Conservation (phyloP, 495 filamentous ascomycete species). For the Lophium mytilinum region DNA sequence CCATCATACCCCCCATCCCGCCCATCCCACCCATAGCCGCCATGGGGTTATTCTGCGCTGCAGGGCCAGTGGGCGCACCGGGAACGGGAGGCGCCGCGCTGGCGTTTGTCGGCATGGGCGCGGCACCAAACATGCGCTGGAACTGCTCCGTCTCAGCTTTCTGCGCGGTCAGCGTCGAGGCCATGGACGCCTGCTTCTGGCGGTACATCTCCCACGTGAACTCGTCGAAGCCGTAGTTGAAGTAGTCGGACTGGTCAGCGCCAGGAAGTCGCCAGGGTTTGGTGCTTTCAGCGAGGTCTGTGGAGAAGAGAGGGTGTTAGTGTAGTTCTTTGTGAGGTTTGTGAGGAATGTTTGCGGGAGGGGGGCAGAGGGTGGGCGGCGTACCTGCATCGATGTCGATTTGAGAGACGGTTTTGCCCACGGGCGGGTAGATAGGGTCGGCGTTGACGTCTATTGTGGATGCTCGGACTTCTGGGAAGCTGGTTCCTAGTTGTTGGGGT, state of each 20-base stretch:
- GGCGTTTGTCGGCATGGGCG: slow-evolving; percentile 7
- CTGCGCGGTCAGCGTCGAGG: slow-evolving; percentile 62
- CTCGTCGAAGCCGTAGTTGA: slow-evolving; percentile 99
- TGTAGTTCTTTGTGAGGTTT: background rate
- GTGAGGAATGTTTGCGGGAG: background rate
- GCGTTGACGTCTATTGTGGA: slow-evolving; percentile 78
- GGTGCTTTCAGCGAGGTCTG: slow-evolving; percentile 71
- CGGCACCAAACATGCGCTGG: slow-evolving; percentile 60
- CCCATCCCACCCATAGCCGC: slow-evolving; percentile 24
- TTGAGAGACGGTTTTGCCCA: slow-evolving; percentile 41
- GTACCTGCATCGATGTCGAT: slow-evolving; percentile 63
- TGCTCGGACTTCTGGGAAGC: slow-evolving; percentile 57
- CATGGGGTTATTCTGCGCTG: slow-evolving; percentile 10
- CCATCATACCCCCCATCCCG: slow-evolving; percentile 56
- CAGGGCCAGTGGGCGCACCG: slow-evolving; percentile 15
- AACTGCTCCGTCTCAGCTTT: slow-evolving; percentile 86
- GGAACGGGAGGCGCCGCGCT: background rate
- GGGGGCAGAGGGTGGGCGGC: slow-evolving; percentile 1
- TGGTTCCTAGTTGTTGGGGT: slow-evolving; percentile 46
- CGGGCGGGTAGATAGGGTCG: slow-evolving; percentile 49
- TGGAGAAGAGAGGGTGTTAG: background rate
- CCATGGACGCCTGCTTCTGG: slow-evolving; percentile 71
- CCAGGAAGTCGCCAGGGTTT: slow-evolving; percentile 96
- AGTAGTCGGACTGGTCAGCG: slow-evolving; percentile 93
- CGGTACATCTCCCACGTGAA: slow-evolving; percentile 98